Evolutionary conservation across 192 early-diverging fungal genomes (phyloP).

Genomic region (Dissophora ornata): DNA sequence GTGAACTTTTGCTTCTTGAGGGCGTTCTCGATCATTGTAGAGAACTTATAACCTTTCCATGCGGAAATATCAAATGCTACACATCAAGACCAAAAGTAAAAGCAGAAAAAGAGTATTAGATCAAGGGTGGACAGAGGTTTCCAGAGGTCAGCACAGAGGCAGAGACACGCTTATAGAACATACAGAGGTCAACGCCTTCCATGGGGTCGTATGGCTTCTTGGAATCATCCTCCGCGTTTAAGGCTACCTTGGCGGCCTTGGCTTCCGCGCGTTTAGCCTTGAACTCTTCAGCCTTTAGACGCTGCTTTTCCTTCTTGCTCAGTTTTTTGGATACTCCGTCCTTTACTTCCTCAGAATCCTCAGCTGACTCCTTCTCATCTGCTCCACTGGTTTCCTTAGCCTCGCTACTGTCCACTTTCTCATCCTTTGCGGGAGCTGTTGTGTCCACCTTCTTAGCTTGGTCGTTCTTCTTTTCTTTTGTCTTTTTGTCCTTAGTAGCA

Average conservation of each 20-base stretch:
- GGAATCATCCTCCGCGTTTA: slow-evolving; percentile 20
- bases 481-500: background rate
- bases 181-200: slow-evolving; percentile 58
- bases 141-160: no score
- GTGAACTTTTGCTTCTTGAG: slow-evolving; percentile 79
- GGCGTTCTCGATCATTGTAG: slow-evolving; percentile 68
- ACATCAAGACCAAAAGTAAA: slow-evolving; percentile 6
- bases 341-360: background rate
- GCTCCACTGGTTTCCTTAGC: background rate
- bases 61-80: slow-evolving; percentile 74
- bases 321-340: slow-evolving; percentile 18
- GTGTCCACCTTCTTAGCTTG: slow-evolving; percentile 14
- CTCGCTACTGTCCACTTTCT: background rate
- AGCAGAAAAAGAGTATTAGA: background rate
- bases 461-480: slow-evolving; percentile 15
- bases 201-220: slow-evolving; percentile 39
- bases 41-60: slow-evolving; percentile 76
- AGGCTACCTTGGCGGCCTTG: slow-evolving; percentile 26
- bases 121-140: no score
- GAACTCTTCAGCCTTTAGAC: slow-evolving; percentile 25
- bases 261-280: slow-evolving; percentile 29
- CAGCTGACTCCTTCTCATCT: no score
- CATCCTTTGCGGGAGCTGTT: slow-evolving; percentile 13
- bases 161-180: background rate
- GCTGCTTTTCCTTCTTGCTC: slow-evolving; percentile 43